These are phyloP conservation scores for Begonia masoniana DNA, from an alignment of 306 rosid species.

Conservation along the genomic window DNA sequence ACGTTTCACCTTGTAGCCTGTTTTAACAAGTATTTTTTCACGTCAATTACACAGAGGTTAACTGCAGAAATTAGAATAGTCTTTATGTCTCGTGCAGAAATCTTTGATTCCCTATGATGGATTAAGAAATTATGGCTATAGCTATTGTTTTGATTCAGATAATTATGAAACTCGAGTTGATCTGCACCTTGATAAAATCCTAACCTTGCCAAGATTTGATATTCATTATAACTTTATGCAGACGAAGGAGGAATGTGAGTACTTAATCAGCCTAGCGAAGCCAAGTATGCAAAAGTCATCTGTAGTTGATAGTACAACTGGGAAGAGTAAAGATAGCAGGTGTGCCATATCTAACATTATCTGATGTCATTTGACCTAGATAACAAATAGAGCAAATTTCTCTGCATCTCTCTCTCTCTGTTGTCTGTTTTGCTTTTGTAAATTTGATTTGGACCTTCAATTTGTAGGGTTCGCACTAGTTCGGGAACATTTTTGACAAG, in stretches of 20 bases:
- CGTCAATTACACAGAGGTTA: too few species aligned
- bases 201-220: too few species aligned
- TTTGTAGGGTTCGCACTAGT: conserved; percentile 81
- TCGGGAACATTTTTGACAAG: conserved; percentile 85
- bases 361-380: conserved; percentile 7
- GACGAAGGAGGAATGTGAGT: conserved; percentile 78
- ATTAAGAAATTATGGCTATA: too few species aligned
- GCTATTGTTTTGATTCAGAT: too few species aligned
- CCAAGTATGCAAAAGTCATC: conserved; percentile 79
- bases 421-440: conserved; percentile 2
- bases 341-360: conserved; percentile 15
- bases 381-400: conserved; percentile 10
- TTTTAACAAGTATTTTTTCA: too few species aligned
- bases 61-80: too few species aligned
- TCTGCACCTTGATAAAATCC: too few species aligned
- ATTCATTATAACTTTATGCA: conserved; percentile 23
- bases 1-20: too few species aligned
- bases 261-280: conserved; percentile 66
- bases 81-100: too few species aligned
- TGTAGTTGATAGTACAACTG: conserved; percentile 84
- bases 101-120: too few species aligned
- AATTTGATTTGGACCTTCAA: background rate
- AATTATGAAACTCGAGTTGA: too few species aligned
- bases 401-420: background rate
- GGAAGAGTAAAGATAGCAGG: conserved; percentile 98